These are phyloP conservation scores for Termitomyces sp. DNA, from an alignment of 768 basidiomycete genomes.

Conservation along the genomic window DNA sequence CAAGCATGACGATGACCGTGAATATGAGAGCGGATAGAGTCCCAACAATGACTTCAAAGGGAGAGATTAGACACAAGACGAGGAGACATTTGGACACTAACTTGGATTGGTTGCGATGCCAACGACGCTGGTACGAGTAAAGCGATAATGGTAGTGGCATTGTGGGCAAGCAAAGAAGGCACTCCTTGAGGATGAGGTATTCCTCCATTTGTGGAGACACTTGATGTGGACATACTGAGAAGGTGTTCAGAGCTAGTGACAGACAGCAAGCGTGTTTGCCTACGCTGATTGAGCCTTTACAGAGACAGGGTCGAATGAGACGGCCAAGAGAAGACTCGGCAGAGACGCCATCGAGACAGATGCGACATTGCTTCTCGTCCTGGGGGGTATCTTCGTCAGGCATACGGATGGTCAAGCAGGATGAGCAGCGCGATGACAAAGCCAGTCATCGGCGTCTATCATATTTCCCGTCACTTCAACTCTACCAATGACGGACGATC, in stretches of 20 bases:
- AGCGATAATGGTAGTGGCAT: slow-evolving; percentile 75
- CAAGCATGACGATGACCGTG: slow-evolving; percentile 58
- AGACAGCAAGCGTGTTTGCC: slow-evolving; percentile 13
- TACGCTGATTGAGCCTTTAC: slow-evolving; percentile 74
- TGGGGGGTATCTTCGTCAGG: slow-evolving; percentile 11
- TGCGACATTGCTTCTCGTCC: slow-evolving; percentile 73
- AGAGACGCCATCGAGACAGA: slow-evolving; percentile 71
- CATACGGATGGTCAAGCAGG: slow-evolving; percentile 14
- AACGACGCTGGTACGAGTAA: slow-evolving; percentile 63
- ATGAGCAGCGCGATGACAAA: no score
- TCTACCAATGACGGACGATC: slow-evolving; percentile 26
- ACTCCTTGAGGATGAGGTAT: slow-evolving; percentile 51
- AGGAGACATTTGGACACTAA: slow-evolving; percentile 23
- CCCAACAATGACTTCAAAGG: slow-evolving; percentile 57
- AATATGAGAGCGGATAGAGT: slow-evolving; percentile 59
- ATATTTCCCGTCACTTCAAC: slow-evolving; percentile 3
- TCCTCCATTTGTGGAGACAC: slow-evolving; percentile 76
- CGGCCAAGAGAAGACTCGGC: slow-evolving; percentile 62
- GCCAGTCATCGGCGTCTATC: slow-evolving; percentile 1
- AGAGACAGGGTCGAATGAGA: slow-evolving; percentile 79
- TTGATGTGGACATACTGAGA: slow-evolving; percentile 73
- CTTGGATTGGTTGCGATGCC: slow-evolving; percentile 80
- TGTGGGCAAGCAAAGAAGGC: slow-evolving; percentile 82
- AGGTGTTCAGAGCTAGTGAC: slow-evolving; percentile 13
- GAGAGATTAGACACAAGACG: background rate